A percentile compares a stretch with the other conserved stretches of the same genome.
phyloP scores from a whole-genome alignment of 129 eudicot species.

The Chrysanthemum seticuspe region DNA sequence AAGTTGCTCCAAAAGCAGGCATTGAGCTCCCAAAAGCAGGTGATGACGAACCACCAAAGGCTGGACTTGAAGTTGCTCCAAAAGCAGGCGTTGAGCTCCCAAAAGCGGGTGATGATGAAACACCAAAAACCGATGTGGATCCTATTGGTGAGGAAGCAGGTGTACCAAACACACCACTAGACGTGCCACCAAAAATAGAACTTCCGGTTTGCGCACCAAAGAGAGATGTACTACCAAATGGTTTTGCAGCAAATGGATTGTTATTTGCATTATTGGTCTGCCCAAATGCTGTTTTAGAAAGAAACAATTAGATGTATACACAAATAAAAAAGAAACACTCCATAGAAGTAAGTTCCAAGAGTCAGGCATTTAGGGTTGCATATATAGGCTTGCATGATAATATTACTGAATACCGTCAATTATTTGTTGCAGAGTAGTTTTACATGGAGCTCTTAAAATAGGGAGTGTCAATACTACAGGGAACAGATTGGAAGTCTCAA shows the following conservation, averaged over 20 bases:
- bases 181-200: slow-evolving; percentile 82
- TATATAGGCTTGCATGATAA: not conserved
- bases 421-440: too few relatives aligned
- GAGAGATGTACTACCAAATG: slow-evolving; percentile 80
- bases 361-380: slow-evolving; percentile 24
- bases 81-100: slow-evolving; percentile 47
- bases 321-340: not conserved
- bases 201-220: slow-evolving; percentile 92
- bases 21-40: too few relatives aligned
- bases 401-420: slow-evolving; percentile 9
- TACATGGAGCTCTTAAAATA: too few relatives aligned
- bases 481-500: not conserved
- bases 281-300: slow-evolving; percentile 72
- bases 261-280: slow-evolving; percentile 62
- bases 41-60: too few relatives aligned
- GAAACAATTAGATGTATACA: slow-evolving; percentile 7
- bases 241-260: slow-evolving; percentile 89
- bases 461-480: not conserved
- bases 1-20: too few relatives aligned
- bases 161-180: slow-evolving; percentile 89
- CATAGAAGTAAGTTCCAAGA: slow-evolving; percentile 9
- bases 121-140: slow-evolving; percentile 10
- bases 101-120: not conserved
- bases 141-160: slow-evolving; percentile 64
- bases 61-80: too few relatives aligned